Evolutionary conservation across 768 basidiomycete species (phyloP), one percentile per base, ranked within the genome.

Genomic region (Panellus pusillus): DNA sequence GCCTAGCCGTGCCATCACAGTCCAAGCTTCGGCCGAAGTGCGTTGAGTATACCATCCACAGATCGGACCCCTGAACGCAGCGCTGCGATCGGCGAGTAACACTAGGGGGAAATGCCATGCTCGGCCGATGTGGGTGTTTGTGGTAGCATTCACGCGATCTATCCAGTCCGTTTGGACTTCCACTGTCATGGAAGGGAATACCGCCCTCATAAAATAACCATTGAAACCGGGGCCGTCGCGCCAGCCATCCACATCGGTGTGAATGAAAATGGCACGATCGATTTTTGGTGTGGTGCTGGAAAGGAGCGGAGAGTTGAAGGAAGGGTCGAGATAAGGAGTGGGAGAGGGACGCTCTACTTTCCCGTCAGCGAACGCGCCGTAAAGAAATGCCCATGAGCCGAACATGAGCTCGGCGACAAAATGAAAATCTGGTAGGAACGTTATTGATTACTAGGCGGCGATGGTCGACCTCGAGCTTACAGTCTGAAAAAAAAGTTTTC

Each of bases 371-470:
- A 62, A 59, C 19, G 76, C 70, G 35, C 76, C 78, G 37, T 64
- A 65, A 72, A 78, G 79, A 44, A 81, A 70, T 9, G 80, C 72
- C 82, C 82, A 84, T 18, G 75, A 62, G 28, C 84, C 83, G 28
- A 83, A 63, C 17, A 84, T 61, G 38, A 82, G 73, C 62, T 86
- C 84, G 0, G 83, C 84, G 44, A 77, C 79, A 58, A 83, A 84
- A 65, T 86, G 84, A 64, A 83, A 85, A 62, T 85, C 84, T 63
- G 81, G 81, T 19, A 49, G 70, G 66, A 44, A 81, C 69, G 72
- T 82, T 6, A 39, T n/a, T 1, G 31, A 36, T 40, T 24, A 24
- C 24, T 24, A 32, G 44, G 13, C 39, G 6, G 14, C 45, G 9
- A 42, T 0, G 38, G n/a, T 3, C 9, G 17, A 2, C 27, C 32